Percentiles rank a stretch among this genome's conserved stretches.
phyloP scores from a whole-genome alignment of 2,329 filamentous ascomycete species.

The Arthrobotrys sinensis region DNA sequence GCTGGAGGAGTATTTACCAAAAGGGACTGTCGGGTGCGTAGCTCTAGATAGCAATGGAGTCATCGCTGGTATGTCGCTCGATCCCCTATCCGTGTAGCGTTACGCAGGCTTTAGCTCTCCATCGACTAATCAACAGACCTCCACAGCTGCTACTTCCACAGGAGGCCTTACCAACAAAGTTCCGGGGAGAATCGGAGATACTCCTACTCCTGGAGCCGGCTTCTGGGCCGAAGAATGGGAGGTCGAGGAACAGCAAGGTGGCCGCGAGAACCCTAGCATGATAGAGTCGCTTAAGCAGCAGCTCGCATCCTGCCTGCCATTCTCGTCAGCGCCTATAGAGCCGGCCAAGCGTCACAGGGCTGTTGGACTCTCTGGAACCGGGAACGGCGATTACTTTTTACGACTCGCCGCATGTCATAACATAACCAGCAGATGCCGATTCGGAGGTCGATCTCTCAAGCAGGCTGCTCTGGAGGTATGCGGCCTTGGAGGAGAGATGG shows the following conservation, averaged over 20 bases:
- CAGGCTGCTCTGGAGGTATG: conserved; percentile 77
- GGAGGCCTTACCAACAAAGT: conserved; percentile 92
- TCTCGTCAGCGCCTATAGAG: conserved; percentile 62
- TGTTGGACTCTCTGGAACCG: conserved; percentile 81
- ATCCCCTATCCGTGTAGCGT: background rate
- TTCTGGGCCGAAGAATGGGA: conserved; percentile 92
- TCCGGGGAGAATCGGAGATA: conserved; percentile 87
- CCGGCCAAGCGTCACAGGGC: conserved; percentile 65
- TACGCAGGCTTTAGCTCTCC: background rate
- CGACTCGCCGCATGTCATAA: conserved; percentile 80
- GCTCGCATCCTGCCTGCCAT: conserved; percentile 14
- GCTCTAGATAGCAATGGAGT: conserved; percentile 83
- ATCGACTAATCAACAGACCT: background rate
- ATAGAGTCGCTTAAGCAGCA: conserved; percentile 15
- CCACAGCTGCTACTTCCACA: conserved; percentile 73
- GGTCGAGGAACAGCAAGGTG: conserved; percentile 61
- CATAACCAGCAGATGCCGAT: conserved; percentile 80
- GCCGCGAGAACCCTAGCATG: background rate
- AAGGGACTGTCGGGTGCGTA: conserved; percentile 88
- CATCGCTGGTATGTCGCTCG: conserved; percentile 71
- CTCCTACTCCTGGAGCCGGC: conserved; percentile 84
- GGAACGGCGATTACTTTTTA: conserved; percentile 90
- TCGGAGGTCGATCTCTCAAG: conserved; percentile 71
- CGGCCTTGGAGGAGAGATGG: conserved; percentile 80
- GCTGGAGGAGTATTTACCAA: conserved; percentile 78